Base-by-base conservation (phyloP, 163 green algal species). In the Chloroidium sp. region DNA sequence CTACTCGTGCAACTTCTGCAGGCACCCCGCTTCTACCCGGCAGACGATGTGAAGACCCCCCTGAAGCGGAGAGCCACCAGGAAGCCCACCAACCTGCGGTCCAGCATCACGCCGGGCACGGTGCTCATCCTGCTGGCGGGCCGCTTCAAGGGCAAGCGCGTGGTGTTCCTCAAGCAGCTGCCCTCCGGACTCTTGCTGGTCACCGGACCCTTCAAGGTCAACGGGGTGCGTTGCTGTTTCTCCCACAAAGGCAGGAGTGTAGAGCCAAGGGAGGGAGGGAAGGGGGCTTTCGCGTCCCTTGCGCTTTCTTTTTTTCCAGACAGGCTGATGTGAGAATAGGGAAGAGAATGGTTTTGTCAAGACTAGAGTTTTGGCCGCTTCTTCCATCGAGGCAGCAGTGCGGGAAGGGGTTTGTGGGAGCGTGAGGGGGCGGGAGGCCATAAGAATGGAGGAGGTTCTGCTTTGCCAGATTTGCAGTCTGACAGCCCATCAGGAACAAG, bases 131-230 rank as follows among this genome's bases (percentile, higher is more conserved):
- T 99, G 84, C 90, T 99, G 79, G 94, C 96, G 6, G 97, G 97
- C 76, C 92, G 92, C 82, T 98, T 98, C 92, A 99, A 99, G 94
- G 96, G 96, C 84, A 98, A 98, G 94, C 91, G 97, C 80, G 94
- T 97, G 72, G 91, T 99, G 3, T 98, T 97, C 93, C 90, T 99
- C 72, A 89, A 90, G 76, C 95, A 99, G 93, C 95, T 98, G 80
- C 88, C 87, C 6, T 96, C 90, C 62, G 93, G 96, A 61, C 91
- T 99, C 82, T 92, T 99, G 79, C 91, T 99, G 62, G 94, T 99
- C 62, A 97, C 93, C 75, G 96, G 96, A 0, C 94, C 94, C 62
- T 98, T 96, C 91, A 92, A 93, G 84, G 84, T 98, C 80, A 99
- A 99, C 88, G 96, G 96, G 81, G 96, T 99, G 72, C 68, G 78